Evolutionary conservation across 2,329 filamentous ascomycete genomes (phyloP).

Genomic region (Thermothelomyces thermophilus): DNA sequence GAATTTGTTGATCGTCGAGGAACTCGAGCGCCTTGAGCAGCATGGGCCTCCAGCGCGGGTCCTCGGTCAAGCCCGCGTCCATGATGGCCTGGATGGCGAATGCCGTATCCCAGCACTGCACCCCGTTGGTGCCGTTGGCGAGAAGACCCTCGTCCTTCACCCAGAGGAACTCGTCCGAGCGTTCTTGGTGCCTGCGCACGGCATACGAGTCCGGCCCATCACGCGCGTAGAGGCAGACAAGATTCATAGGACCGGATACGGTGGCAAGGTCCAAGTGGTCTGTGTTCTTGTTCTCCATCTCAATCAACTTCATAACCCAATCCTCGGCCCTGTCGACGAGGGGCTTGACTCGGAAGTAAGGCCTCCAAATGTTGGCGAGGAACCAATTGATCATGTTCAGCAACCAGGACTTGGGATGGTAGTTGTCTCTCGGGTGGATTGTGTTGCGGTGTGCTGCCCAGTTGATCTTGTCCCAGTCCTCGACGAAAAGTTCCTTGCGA

Average conservation of each 20-base stretch:
- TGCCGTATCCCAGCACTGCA: conserved; percentile 93
- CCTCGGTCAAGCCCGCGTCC: conserved; percentile 69
- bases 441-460: conserved; percentile 75
- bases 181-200: conserved; percentile 70
- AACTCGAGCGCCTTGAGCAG: conserved; percentile 75
- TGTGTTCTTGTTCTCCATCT: conserved; percentile 90
- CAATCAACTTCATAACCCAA: conserved; percentile 75
- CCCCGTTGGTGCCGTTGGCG: conserved; percentile 94
- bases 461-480: conserved; percentile 70
- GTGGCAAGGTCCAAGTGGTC: conserved; percentile 80
- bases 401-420: conserved; percentile 83
- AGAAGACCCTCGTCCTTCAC: conserved; percentile 89
- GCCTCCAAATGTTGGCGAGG: conserved; percentile 72
- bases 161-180: conserved; percentile 83
- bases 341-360: conserved; percentile 61
- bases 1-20: conserved; percentile 84
- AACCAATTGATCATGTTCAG: conserved; percentile 74
- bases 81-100: conserved; percentile 80
- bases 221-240: conserved; percentile 75
- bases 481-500: conserved; percentile 73
- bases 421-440: conserved; percentile 76
- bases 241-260: conserved; percentile 85
- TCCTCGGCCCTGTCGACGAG: conserved; percentile 68
- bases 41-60: conserved; percentile 75
- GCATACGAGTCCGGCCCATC: conserved; percentile 70